Conservation (phyloP, 345 rosid species). For the Eucalyptus camaldulensis region DNA sequence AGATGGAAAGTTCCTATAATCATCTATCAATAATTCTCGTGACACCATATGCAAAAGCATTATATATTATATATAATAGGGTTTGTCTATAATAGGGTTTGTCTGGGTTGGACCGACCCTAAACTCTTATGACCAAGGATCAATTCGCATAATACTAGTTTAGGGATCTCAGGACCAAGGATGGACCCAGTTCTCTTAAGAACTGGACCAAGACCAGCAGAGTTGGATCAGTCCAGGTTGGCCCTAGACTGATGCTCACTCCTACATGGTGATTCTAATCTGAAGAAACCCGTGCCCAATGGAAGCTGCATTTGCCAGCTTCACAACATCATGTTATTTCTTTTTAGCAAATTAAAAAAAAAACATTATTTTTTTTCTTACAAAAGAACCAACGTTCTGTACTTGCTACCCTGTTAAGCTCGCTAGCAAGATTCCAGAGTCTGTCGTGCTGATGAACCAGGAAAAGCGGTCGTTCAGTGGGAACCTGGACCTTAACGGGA, state of each 20-base stretch:
- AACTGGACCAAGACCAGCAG: fast-evolving
- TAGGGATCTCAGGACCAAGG: fast-evolving
- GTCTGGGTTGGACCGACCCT: fast-evolving
- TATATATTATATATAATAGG: too few relatives aligned
- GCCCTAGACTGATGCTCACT: fast-evolving
- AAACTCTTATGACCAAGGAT: fast-evolving
- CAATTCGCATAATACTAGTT: fast-evolving
- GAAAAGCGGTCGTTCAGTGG: conserved; percentile 34
- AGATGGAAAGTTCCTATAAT: fast-evolving
- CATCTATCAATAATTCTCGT: too few relatives aligned
- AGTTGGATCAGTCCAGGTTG: too few relatives aligned
- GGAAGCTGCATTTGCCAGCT: neutral
- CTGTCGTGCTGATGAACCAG: conserved; percentile 19
- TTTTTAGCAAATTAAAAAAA: neutral
- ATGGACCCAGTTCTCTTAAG: fast-evolving
- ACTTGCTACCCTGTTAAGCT: neutral
- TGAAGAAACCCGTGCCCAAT: neutral
- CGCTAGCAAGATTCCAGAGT: conserved; percentile 54
- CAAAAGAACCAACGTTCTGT: neutral
- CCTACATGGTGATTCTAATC: neutral
- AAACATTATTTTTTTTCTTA: neutral
- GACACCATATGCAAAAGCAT: too few relatives aligned
- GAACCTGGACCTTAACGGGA: conserved; percentile 54
- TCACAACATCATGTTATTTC: neutral
- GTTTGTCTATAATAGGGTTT: fast-evolving